Percentiles rank a stretch among this genome's conserved stretches.
These are phyloP conservation scores for Perkinsus chesapeaki DNA, from an alignment of 169 alveolate species.

Conservation along the genomic window DNA sequence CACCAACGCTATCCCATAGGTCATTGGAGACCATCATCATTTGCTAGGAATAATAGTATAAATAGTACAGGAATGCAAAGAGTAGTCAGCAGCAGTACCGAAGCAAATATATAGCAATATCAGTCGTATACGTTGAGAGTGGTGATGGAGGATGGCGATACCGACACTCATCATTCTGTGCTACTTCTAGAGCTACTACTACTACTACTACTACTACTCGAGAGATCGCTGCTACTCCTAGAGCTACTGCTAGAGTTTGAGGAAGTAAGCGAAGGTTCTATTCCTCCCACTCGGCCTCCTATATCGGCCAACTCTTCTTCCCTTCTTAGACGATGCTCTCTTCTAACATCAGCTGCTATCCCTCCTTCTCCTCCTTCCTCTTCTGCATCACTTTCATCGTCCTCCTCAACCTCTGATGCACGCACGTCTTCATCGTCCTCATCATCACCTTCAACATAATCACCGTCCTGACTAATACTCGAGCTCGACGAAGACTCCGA, in stretches of 20 bases:
- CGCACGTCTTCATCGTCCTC: neutral
- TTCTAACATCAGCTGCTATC: neutral
- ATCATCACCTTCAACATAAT: neutral
- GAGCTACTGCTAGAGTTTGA: neutral
- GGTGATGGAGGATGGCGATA: too few species aligned
- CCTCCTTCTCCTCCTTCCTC: neutral
- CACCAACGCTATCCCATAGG: too few species aligned
- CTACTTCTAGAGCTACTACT: neutral
- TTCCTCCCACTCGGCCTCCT: neutral
- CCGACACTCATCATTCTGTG: too few species aligned
- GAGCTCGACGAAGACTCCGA: neutral
- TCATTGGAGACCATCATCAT: neutral
- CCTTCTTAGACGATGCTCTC: neutral
- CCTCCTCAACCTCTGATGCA: neutral
- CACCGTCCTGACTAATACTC: neutral
- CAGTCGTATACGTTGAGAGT: neutral
- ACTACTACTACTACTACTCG: neutral
- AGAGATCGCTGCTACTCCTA: neutral
- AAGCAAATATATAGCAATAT: neutral
- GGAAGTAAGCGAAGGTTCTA: neutral
- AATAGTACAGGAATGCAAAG: neutral
- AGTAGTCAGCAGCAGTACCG: neutral
- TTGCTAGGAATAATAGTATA: neutral
- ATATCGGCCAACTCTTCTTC: neutral
- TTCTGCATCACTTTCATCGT: too few species aligned